These are phyloP conservation scores for Suhomyces terraborum DNA, from an alignment of 1,139 yeast genomes.

Conservation along the genomic window DNA sequence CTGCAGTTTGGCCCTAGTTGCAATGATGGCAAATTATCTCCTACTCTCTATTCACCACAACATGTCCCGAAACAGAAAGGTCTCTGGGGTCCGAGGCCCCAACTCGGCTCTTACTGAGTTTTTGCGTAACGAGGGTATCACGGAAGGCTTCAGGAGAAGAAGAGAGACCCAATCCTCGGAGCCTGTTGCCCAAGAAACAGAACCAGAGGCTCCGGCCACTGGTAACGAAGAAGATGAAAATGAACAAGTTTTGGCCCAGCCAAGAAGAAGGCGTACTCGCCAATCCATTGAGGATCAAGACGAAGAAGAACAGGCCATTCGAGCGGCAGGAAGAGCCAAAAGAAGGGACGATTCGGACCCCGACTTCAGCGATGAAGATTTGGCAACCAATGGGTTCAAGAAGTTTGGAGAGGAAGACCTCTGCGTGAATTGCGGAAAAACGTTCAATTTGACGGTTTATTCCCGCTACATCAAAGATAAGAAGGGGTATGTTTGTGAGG, in stretches of 20 bases:
- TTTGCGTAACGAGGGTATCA: conserved; percentile 79
- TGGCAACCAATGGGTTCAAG: conserved; percentile 22
- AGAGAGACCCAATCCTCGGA: conserved; percentile 30
- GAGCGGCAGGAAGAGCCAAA: conserved; percentile 45
- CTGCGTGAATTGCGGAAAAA: conserved; percentile 61
- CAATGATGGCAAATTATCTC: not conserved
- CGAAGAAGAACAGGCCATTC: conserved; percentile 37
- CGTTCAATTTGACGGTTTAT: conserved; percentile 64
- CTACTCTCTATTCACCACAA: not conserved
- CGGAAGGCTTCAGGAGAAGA: conserved; percentile 73
- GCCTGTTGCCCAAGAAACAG: too few relatives aligned
- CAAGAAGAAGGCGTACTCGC: too few relatives aligned
- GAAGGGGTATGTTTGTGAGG: conserved; percentile 65
- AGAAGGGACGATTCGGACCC: conserved; percentile 32
- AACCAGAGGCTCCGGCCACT: conserved; percentile 6
- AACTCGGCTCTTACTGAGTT: conserved; percentile 80
- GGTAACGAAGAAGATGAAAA: not conserved
- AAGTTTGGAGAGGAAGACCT: conserved; percentile 50
- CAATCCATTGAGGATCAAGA: conserved; percentile 17
- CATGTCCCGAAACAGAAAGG: conserved; percentile 30
- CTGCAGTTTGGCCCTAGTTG: too few relatives aligned
- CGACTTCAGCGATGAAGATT: conserved; percentile 33
- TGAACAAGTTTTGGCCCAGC: not conserved
- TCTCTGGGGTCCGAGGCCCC: conserved; percentile 65
- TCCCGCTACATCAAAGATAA: conserved; percentile 54